A percentile compares a stretch with the other conserved stretches of the same genome.
Evolutionary conservation across 2,329 filamentous ascomycete genomes (phyloP).

Genomic region (Didymella exigua): DNA sequence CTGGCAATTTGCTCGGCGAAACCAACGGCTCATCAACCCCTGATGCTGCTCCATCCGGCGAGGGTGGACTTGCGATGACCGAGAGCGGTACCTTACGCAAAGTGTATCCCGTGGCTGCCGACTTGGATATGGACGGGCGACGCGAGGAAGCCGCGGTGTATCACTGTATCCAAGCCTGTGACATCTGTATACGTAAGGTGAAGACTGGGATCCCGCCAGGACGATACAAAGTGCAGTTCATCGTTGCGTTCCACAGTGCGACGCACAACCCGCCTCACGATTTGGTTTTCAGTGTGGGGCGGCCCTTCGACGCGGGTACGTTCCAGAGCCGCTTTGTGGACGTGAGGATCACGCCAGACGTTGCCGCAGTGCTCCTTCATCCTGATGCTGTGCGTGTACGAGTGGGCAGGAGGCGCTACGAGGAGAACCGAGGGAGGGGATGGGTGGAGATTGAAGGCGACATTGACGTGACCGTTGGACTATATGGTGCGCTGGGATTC

Average conservation of each 20-base stretch:
- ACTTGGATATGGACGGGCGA: conserved; percentile 45
- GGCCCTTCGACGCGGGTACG: conserved; percentile 41
- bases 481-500: conserved; percentile 47
- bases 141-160: conserved; percentile 45
- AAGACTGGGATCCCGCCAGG: conserved; percentile 48
- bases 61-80: conserved; percentile 40
- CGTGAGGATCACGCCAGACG: conserved; percentile 47
- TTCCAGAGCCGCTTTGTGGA: conserved; percentile 46
- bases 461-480: conserved; percentile 43
- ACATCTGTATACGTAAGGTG: conserved; percentile 44
- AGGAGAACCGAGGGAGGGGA: conserved; percentile 37
- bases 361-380: conserved; percentile 45
- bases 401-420: conserved; percentile 38
- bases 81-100: conserved; percentile 33
- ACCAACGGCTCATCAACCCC: conserved; percentile 17
- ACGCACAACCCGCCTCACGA: conserved; percentile 32
- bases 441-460: conserved; percentile 49
- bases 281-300: conserved; percentile 47
- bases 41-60: conserved; percentile 37
- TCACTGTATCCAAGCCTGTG: conserved; percentile 40
- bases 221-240: conserved; percentile 45
- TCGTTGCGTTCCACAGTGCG: conserved; percentile 39
- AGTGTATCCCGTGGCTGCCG: conserved; percentile 44
- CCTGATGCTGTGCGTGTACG: conserved; percentile 47
- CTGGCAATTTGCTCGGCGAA: conserved; percentile 39